Conservation (phyloP, 805 yeast species). For the Pachysolen tannophilus region DNA sequence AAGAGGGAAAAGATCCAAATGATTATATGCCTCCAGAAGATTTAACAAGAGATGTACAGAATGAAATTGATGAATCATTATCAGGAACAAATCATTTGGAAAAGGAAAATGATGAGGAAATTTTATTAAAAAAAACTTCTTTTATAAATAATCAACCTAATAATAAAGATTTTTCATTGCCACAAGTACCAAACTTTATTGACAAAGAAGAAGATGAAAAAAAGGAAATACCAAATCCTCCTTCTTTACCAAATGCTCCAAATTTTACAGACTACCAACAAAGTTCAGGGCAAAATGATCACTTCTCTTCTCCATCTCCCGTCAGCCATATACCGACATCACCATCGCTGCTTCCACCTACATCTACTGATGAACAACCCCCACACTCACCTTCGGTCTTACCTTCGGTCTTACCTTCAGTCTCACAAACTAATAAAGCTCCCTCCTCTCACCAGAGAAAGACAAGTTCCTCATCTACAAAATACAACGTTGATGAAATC, state of each 20-base stretch:
- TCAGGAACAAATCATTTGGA: not conserved
- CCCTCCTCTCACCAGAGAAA: no score
- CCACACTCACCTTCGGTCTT: conserved; percentile 1
- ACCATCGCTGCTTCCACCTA: not conserved
- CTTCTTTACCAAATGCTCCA: not conserved
- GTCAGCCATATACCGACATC: not conserved
- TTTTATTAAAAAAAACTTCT: no score
- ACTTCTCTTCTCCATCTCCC: conserved; percentile 2
- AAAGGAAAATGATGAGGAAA: not conserved
- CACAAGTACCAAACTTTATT: not conserved
- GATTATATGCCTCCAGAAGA: conserved; percentile 36
- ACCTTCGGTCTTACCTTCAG: conserved; percentile 2
- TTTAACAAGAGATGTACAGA: conserved; percentile 1
- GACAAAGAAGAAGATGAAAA: not conserved
- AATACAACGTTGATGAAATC: conserved; percentile 38
- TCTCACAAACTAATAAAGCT: conserved; percentile 6
- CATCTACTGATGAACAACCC: not conserved
- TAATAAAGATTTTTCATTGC: not conserved
- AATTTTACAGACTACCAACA: not conserved
- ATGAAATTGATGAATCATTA: conserved; percentile 3
- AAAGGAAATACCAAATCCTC: not conserved
- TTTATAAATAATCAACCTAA: no score
- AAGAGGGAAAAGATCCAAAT: conserved; percentile 50
- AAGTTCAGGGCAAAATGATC: not conserved
- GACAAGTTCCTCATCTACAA: no score